phyloP scores from a whole-genome alignment of 495 filamentous ascomycete genomes.

The Apiosordaria backusii region DNA sequence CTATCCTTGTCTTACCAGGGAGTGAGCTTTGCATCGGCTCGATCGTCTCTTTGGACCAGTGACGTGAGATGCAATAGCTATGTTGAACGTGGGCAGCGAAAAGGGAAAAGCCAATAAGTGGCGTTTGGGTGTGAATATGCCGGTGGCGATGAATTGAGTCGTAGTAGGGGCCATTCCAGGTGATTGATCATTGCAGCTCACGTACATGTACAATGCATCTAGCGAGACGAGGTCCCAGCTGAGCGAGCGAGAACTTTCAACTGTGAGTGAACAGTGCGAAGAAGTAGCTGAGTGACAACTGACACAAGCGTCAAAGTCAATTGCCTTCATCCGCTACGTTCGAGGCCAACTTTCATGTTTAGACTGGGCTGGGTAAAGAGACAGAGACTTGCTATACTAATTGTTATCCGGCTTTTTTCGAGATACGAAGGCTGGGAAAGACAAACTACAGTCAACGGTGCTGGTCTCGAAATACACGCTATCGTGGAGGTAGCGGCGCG shows the following conservation, averaged over 20 bases:
- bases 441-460: not conserved
- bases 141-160: not conserved
- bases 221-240: too few relatives aligned
- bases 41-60: not conserved
- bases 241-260: too few relatives aligned
- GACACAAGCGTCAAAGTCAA: not conserved
- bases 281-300: not conserved
- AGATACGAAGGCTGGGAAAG: not conserved
- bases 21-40: not conserved
- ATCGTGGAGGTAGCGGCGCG: not conserved
- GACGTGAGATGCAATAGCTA: not conserved
- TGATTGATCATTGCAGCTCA: not conserved
- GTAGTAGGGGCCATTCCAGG: not conserved
- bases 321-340: not conserved
- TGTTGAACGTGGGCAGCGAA: too few relatives aligned
- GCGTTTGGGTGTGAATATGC: not conserved
- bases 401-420: not conserved
- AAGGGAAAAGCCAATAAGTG: not conserved
- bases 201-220: not conserved
- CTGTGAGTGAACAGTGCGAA: too few relatives aligned
- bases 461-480: not conserved
- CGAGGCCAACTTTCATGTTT: not conserved
- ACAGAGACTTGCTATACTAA: too few relatives aligned
- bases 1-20: not conserved
- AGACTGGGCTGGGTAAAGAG: not conserved